These are phyloP conservation scores for Nitzschia sp. DNA, from an alignment of 108 stramenopile genomes.

Conservation along the genomic window DNA sequence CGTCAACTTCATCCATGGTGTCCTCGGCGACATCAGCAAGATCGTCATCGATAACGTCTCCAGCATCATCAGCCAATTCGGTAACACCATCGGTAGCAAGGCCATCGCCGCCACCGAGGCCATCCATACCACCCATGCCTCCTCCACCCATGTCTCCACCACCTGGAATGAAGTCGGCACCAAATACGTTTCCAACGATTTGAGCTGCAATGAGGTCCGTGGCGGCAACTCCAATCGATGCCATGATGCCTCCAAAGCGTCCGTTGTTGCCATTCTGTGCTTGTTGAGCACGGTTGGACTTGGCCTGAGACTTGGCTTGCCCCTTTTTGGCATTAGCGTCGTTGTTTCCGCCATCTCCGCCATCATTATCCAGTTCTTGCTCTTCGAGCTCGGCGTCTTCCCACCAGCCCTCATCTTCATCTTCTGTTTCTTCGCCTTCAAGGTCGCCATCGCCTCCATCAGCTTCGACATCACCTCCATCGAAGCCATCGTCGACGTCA, in stretches of 20 bases:
- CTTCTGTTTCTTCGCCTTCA: conserved; percentile 18
- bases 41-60: conserved; percentile 39
- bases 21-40: conserved; percentile 40
- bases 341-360: conserved; percentile 10
- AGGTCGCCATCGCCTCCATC: conserved; percentile 8
- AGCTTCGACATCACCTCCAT: conserved; percentile 8
- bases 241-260: conserved; percentile 33
- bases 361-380: conserved; percentile 15
- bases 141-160: conserved; percentile 17
- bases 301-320: conserved; percentile 9
- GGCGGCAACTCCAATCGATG: conserved; percentile 34
- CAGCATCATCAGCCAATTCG: conserved; percentile 30
- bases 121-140: not conserved
- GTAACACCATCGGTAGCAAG: conserved; percentile 1
- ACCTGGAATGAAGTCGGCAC: not conserved
- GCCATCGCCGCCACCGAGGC: conserved; percentile 17
- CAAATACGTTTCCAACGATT: conserved; percentile 25
- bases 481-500: conserved; percentile 13
- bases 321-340: conserved; percentile 1
- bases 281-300: not conserved
- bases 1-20: conserved; percentile 35
- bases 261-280: conserved; percentile 5
- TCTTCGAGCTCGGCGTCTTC: conserved; percentile 32
- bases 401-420: conserved; percentile 23
- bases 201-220: conserved; percentile 34